Evolutionary conservation across 1,139 yeast species (phyloP), one percentile per base, ranked within the genome.

Genomic region (Blastobotrys persicus): DNA sequence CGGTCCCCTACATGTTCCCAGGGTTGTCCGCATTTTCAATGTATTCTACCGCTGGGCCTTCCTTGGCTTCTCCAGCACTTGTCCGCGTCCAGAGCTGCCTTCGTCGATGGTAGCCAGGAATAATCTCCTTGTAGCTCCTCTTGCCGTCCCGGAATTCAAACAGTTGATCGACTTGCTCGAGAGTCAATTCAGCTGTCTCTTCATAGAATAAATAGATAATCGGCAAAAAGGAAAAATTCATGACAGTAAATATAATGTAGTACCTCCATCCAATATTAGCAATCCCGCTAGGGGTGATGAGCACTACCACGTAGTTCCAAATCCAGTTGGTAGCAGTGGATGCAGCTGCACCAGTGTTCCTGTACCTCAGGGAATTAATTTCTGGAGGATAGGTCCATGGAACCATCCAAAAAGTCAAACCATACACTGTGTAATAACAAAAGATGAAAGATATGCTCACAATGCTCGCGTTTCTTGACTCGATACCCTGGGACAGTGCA

Each of bases 281-380:
- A 58, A 76, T 74, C 17, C 78, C 74, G 45, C 70, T 59, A 38
- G 78, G 78, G 20, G 77, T 74, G 56, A 73, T 72, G 70, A 71
- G 70, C 40, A 77, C 88, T 69, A 83, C 81, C 19, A 77, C 79
- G 68, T 83, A 84, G 69, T 84, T 84, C 61, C 80, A 83, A 50
- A 83, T 65, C 91, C 91, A 85, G 69, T 84, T 85, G 42, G 87
- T 75, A 12, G 88, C 84, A 19, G 85, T 80, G 44, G 86, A 79
- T 48, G 84, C 64, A 14, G 89, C 81, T 55, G 83, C 82, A 4
- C 88, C 84, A 67, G 81, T 83, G 61, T 83, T 87, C 69, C 92
- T 75, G 46, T 82, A 78, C 53, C 82, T 76, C 57, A 85, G 74
- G 50, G 87, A 81, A 71, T 75, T 84, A 53, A 82, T 74, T 66